These are phyloP conservation scores for Stereocaulon alpinum DNA, from an alignment of 495 filamentous ascomycete genomes.

Conservation along the genomic window DNA sequence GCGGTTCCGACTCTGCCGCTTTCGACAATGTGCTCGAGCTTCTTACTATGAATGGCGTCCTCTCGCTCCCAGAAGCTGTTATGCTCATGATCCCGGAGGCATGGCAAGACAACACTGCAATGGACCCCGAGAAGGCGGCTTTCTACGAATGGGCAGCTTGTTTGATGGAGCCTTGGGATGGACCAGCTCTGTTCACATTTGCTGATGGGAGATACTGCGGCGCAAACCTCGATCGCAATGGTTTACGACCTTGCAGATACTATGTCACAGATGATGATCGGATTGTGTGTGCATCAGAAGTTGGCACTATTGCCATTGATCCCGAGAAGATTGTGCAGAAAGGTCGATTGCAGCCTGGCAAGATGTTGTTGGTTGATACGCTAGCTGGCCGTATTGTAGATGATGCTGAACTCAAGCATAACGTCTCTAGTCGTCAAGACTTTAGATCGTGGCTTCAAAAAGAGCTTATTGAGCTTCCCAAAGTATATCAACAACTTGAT, in stretches of 20 bases:
- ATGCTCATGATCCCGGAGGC: slow-evolving; percentile 99
- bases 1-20: slow-evolving; percentile 94
- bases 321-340: slow-evolving; percentile 89
- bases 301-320: slow-evolving; percentile 88
- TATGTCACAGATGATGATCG: slow-evolving; percentile 97
- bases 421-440: slow-evolving; percentile 73
- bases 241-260: slow-evolving; percentile 92
- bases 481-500: slow-evolving; percentile 51
- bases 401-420: slow-evolving; percentile 85
- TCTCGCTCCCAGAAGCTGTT: slow-evolving; percentile 92
- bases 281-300: slow-evolving; percentile 96
- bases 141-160: slow-evolving; percentile 99
- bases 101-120: slow-evolving; percentile 88
- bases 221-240: slow-evolving; percentile 97
- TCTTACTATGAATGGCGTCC: slow-evolving; percentile 89
- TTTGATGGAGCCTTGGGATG: slow-evolving; percentile 99
- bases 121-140: slow-evolving; percentile 93
- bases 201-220: slow-evolving; percentile 96
- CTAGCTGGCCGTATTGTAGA: slow-evolving; percentile 92
- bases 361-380: slow-evolving; percentile 97
- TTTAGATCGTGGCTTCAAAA: slow-evolving; percentile 85
- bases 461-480: slow-evolving; percentile 72
- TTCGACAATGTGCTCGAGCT: slow-evolving; percentile 98
- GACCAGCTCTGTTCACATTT: slow-evolving; percentile 95
- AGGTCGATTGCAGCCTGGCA: slow-evolving; percentile 87